Conservation (phyloP, 208 protist species). For the Endotrypanum monterogeii region DNA sequence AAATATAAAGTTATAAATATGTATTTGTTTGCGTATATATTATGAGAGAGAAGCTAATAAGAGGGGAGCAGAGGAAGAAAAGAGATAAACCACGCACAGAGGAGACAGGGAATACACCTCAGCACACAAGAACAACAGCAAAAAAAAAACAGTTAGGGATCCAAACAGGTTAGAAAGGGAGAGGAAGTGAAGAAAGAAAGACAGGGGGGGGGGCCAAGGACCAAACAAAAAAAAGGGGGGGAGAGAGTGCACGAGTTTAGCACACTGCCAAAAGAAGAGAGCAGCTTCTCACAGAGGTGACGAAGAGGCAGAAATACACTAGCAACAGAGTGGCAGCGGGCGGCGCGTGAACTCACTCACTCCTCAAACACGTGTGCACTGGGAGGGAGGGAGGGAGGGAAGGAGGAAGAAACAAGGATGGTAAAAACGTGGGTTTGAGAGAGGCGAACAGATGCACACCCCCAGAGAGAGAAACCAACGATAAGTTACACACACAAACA, state of each 20-base stretch:
- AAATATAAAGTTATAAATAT: no score
- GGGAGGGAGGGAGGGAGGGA: conserved; percentile 4
- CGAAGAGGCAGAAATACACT: background rate
- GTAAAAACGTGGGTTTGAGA: no score
- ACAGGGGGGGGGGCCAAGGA: background rate
- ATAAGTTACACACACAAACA: background rate
- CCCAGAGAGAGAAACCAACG: background rate
- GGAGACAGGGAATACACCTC: background rate
- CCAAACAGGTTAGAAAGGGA: background rate
- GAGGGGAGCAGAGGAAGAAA: background rate
- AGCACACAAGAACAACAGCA: background rate
- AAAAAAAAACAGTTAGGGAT: background rate
- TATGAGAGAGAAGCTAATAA: background rate
- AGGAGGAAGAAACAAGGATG: no score
- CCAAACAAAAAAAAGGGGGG: background rate
- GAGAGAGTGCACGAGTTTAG: background rate
- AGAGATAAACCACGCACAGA: background rate
- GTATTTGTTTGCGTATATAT: background rate
- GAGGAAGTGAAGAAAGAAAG: no score
- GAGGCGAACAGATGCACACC: background rate
- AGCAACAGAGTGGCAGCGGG: background rate
- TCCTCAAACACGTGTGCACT: background rate
- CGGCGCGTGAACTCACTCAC: background rate
- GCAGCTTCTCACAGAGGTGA: no score
- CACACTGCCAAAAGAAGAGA: background rate